Percentiles rank a stretch among this genome's conserved stretches.
These are phyloP conservation scores for Phytophthora crassamura DNA, from an alignment of 352 stramenopile species.

Conservation along the genomic window DNA sequence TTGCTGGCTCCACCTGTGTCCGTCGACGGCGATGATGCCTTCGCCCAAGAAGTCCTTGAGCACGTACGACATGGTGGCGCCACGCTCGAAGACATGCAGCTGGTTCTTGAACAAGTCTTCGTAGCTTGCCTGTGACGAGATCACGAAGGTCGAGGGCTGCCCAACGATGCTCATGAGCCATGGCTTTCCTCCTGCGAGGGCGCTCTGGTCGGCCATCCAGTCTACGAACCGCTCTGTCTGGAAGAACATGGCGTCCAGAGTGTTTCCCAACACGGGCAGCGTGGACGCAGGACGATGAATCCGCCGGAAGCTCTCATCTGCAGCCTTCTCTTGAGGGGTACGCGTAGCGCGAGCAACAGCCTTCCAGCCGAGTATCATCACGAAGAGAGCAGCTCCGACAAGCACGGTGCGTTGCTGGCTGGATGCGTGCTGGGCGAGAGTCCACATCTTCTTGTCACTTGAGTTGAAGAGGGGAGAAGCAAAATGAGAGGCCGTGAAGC, in stretches of 20 bases:
- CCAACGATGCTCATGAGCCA: constrained; percentile 38
- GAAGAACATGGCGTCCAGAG: constrained; percentile 41
- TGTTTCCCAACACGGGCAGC: constrained; percentile 44
- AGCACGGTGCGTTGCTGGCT: constrained; percentile 13
- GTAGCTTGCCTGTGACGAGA: constrained; percentile 40
- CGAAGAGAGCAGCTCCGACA: constrained; percentile 11
- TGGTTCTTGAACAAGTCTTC: constrained; percentile 62
- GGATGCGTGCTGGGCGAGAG: constrained; percentile 7
- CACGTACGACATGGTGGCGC: constrained; percentile 40
- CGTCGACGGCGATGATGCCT: constrained; percentile 72
- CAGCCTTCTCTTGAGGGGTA: constrained; percentile 19
- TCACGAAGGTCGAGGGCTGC: constrained; percentile 34
- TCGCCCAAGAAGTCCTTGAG: constrained; percentile 66
- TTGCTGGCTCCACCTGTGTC: constrained; percentile 62
- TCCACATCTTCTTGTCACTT: constrained; percentile 14
- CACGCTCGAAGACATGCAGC: constrained; percentile 68
- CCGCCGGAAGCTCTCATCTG: constrained; percentile 15
- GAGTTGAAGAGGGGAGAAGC: neutral
- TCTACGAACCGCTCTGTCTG: constrained; percentile 42
- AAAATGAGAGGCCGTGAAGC: constrained; percentile 9
- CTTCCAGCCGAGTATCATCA: constrained; percentile 18
- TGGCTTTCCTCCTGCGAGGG: constrained; percentile 30
- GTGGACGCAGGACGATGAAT: constrained; percentile 36
- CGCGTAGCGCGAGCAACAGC: constrained; percentile 10
- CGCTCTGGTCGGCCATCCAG: constrained; percentile 45